Conservation (phyloP, 352 stramenopile genomes). For the Pythium monospermum region DNA sequence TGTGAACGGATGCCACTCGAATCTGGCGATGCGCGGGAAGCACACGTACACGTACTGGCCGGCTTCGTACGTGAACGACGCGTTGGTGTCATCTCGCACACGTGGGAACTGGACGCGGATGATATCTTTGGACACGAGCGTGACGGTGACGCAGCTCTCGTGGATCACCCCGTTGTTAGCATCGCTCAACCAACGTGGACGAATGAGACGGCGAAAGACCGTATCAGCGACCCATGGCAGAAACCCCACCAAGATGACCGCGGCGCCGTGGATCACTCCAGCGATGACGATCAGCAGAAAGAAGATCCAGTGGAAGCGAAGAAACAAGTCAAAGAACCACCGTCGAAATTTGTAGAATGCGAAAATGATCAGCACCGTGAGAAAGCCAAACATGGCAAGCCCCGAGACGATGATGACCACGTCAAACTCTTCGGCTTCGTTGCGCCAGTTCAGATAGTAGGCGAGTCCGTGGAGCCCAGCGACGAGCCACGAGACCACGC, state of each 20-base stretch:
- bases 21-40: conserved; percentile 51
- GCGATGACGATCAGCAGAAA: conserved; percentile 37
- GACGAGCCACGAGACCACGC: conserved; percentile 29
- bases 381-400: conserved; percentile 20
- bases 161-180: conserved; percentile 19
- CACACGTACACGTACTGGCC: conserved; percentile 81
- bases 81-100: conserved; percentile 26
- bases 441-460: conserved; percentile 26
- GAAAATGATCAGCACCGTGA: conserved; percentile 31
- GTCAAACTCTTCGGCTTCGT: conserved; percentile 1
- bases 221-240: conserved; percentile 32
- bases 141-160: conserved; percentile 2
- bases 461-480: conserved; percentile 31
- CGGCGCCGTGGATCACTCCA: conserved; percentile 36
- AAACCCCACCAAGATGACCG: conserved; percentile 27
- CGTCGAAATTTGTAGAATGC: conserved; percentile 36
- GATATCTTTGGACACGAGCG: conserved; percentile 21
- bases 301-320: conserved; percentile 45
- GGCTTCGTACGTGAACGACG: conserved; percentile 29
- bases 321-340: conserved; percentile 47
- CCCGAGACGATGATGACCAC: conserved; percentile 6
- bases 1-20: conserved; percentile 88
- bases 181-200: too few relatives aligned
- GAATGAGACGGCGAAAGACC: conserved; percentile 32
- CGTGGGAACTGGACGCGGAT: conserved; percentile 44